Percentiles rank a stretch among this genome's conserved stretches.
These are phyloP conservation scores for Favolaschia claudopus DNA, from an alignment of 768 basidiomycete species.

Conservation along the genomic window DNA sequence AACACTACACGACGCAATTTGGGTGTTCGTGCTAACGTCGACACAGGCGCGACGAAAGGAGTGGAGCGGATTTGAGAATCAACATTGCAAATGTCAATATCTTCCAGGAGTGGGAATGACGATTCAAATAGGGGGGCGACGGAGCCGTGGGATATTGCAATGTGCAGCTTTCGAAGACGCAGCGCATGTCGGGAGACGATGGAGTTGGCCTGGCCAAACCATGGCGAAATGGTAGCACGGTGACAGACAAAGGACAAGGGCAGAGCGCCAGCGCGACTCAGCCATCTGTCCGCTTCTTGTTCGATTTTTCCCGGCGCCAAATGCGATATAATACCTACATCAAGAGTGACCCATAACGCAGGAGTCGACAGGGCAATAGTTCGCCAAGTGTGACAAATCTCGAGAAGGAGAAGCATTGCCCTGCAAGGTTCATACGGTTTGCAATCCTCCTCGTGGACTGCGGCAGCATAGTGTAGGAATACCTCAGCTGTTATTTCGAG, in stretches of 20 bases:
- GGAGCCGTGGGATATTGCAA: not conserved
- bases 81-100: not conserved
- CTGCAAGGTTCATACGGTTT: not conserved
- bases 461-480: constrained; percentile 3
- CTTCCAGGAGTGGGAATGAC: not conserved
- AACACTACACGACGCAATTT: not conserved
- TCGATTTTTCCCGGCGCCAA: not conserved
- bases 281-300: not conserved
- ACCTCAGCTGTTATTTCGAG: constrained; percentile 8
- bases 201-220: not conserved
- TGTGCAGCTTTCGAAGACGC: not conserved
- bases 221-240: not conserved
- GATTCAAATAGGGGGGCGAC: not conserved
- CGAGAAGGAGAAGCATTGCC: not conserved
- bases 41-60: not conserved
- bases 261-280: constrained; percentile 1
- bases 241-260: not conserved
- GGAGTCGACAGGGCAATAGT: not conserved
- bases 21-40: not conserved
- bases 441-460: not conserved
- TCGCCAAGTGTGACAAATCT: not conserved
- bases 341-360: not conserved
- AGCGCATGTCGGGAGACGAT: not conserved
- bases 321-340: not conserved
- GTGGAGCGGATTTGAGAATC: not conserved